phyloP scores from a whole-genome alignment of 1,284 basidiomycete genomes.

The Megacollybia platyphylla region DNA sequence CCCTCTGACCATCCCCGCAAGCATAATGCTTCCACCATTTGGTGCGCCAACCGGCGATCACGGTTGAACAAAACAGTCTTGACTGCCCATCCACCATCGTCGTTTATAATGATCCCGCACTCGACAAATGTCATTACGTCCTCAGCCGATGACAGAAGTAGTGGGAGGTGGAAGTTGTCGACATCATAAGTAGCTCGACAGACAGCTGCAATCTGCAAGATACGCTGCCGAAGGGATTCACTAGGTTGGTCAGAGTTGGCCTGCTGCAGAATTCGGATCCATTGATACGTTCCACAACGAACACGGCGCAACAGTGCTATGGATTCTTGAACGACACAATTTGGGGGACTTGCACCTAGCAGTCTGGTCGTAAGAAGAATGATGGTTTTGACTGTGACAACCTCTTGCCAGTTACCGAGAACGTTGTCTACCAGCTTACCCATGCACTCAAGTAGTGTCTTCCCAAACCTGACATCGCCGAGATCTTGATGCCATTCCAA shows the following conservation, averaged over 20 bases:
- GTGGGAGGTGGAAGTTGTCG: conserved; percentile 3
- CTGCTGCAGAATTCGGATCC: background rate
- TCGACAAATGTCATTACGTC: conserved; percentile 13
- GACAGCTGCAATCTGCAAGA: conserved; percentile 13
- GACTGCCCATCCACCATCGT: conserved; percentile 8
- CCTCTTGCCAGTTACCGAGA: conserved; percentile 29
- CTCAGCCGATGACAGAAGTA: conserved; percentile 1
- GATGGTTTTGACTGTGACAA: conserved; percentile 21
- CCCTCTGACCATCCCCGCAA: background rate
- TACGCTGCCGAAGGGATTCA: background rate
- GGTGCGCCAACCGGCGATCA: conserved; percentile 11
- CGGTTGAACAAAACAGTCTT: conserved; percentile 9
- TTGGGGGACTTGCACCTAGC: conserved; percentile 13
- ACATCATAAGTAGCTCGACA: conserved; percentile 17
- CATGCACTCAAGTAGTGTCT: conserved; percentile 19
- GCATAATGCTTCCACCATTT: background rate
- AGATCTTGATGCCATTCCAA: conserved; percentile 21
- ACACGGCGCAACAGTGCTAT: background rate
- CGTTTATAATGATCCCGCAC: conserved; percentile 13
- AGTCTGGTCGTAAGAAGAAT: conserved; percentile 21
- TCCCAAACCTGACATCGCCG: conserved; percentile 16
- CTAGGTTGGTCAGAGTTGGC: background rate
- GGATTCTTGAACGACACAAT: background rate
- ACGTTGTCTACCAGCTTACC: conserved; percentile 15
- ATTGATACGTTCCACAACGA: background rate